Conservation (phyloP, 202 grass and related monocot genomes). For the Carex arenaria region DNA sequence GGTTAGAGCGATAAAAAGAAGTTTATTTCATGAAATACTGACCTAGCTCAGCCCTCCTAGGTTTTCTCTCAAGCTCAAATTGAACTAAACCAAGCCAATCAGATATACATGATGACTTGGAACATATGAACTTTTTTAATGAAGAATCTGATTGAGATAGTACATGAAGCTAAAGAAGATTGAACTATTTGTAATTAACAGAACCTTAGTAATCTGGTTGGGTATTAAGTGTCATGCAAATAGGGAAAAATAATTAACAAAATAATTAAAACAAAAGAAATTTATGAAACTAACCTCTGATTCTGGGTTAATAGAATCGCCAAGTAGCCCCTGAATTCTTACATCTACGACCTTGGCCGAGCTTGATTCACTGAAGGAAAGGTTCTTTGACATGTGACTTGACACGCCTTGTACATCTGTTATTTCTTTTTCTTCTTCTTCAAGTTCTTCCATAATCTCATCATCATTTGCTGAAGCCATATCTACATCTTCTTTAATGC, state of each 20-base stretch:
- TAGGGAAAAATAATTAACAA: not conserved
- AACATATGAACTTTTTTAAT: not conserved
- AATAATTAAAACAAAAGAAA: not conserved
- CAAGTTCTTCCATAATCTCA: conserved; percentile 51
- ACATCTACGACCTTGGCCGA: conserved; percentile 47
- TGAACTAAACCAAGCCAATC: not conserved
- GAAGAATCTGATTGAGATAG: not conserved
- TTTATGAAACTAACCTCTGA: conserved; percentile 52
- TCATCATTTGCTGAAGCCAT: conserved; percentile 51
- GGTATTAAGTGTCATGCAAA: not conserved
- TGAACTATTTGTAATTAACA: not conserved
- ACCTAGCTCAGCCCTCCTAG: not conserved
- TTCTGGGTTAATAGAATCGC: conserved; percentile 50
- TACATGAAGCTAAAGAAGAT: not conserved
- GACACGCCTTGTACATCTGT: conserved; percentile 60
- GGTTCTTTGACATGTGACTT: conserved; percentile 64
- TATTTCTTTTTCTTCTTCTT: conserved; percentile 37
- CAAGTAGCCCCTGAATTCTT: conserved; percentile 30
- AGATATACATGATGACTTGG: conserved; percentile 1
- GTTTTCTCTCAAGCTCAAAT: not conserved
- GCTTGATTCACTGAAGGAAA: conserved; percentile 43
- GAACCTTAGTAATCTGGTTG: not conserved
- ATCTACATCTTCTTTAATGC: conserved; percentile 38
- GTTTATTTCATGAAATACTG: not conserved
- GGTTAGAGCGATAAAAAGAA: not conserved